Percentiles rank a stretch among this genome's conserved stretches.
phyloP scores from a whole-genome alignment of 164 flowering plant species.

The Amborella trichopoda region DNA sequence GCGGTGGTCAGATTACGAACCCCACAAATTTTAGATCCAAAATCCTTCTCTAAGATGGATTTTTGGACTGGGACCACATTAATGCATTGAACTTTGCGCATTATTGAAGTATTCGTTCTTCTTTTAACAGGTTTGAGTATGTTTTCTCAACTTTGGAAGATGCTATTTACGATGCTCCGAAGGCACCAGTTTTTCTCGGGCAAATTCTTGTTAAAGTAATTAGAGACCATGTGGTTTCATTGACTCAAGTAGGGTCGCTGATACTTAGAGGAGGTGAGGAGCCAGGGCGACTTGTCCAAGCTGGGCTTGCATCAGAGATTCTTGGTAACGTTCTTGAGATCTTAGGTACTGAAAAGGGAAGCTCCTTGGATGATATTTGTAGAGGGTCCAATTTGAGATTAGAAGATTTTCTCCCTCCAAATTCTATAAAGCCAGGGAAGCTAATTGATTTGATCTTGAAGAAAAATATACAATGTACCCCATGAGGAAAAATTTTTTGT shows the following conservation, averaged over 20 bases:
- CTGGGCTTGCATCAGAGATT: constrained; percentile 56
- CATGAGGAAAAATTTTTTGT: too few relatives aligned
- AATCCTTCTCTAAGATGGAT: too few relatives aligned
- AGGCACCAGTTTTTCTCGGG: constrained; percentile 67
- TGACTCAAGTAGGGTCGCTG: constrained; percentile 35
- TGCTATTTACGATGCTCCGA: constrained; percentile 70
- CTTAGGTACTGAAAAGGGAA: constrained; percentile 36
- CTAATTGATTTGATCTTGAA: constrained; percentile 53
- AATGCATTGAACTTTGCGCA: not conserved
- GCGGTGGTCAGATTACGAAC: too few relatives aligned
- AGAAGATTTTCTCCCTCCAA: constrained; percentile 43
- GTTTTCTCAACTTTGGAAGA: constrained; percentile 58
- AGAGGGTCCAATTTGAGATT: constrained; percentile 25
- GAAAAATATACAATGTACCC: constrained; percentile 5
- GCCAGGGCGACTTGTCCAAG: constrained; percentile 32
- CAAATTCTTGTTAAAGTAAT: constrained; percentile 41
- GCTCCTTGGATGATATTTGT: constrained; percentile 24
- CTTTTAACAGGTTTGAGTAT: constrained; percentile 23
- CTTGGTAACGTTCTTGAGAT: constrained; percentile 38
- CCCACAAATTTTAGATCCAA: too few relatives aligned
- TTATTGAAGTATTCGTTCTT: not conserved
- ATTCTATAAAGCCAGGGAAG: constrained; percentile 28
- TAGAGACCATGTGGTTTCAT: constrained; percentile 36
- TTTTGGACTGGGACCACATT: not conserved
- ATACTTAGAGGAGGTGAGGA: constrained; percentile 51